phyloP scores from a whole-genome alignment of 169 alveolate species.

The Plasmodium ovale region DNA sequence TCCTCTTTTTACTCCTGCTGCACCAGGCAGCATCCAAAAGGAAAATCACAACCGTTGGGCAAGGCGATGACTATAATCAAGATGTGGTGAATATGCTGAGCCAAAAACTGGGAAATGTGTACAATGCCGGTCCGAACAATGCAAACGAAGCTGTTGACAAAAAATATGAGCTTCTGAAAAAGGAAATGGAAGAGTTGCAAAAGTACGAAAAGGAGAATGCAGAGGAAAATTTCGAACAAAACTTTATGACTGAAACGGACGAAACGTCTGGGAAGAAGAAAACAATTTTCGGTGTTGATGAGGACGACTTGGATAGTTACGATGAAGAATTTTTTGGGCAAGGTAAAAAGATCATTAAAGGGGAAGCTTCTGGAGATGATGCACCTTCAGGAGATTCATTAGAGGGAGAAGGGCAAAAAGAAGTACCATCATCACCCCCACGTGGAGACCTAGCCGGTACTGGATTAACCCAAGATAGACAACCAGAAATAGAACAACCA shows the following conservation, averaged over 20 bases:
- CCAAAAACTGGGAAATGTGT: not conserved
- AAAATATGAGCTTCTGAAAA: not conserved
- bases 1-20: not conserved
- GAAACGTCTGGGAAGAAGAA: not conserved
- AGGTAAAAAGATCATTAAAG: not conserved
- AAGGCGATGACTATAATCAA: not conserved
- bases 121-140: not conserved
- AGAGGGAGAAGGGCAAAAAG: too few species aligned
- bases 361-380: not conserved
- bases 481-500: too few species aligned
- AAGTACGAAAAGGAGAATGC: not conserved
- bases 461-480: too few species aligned
- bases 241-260: not conserved
- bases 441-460: too few species aligned
- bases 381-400: not conserved
- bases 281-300: constrained; percentile 3
- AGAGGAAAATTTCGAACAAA: not conserved
- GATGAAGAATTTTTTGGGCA: not conserved
- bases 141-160: not conserved
- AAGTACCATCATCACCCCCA: too few species aligned
- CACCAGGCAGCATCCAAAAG: not conserved
- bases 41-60: not conserved
- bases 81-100: not conserved
- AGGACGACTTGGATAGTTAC: constrained; percentile 28
- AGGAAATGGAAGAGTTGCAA: not conserved